Evolutionary conservation across 495 filamentous ascomycete species (phyloP).

Genomic region (Echria macrotheca): DNA sequence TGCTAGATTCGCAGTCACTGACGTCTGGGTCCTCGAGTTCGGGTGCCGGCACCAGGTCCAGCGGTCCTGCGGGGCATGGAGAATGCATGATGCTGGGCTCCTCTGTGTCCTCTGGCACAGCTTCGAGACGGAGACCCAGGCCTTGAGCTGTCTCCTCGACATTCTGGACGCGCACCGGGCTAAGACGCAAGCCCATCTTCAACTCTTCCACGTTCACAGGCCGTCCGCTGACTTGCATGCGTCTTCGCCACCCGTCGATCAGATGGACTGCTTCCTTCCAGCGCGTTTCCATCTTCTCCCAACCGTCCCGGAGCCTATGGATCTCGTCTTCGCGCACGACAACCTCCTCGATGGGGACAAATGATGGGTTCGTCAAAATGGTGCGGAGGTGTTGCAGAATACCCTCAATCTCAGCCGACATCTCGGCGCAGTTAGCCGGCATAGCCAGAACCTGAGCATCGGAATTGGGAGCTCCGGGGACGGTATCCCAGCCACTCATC

Average conservation of each 20-base stretch:
- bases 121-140: conserved; percentile 31
- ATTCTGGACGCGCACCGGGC: conserved; percentile 50
- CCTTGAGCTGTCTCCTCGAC: conserved; percentile 43
- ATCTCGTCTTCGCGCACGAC: conserved; percentile 89
- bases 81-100: conserved; percentile 14
- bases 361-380: conserved; percentile 88
- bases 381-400: conserved; percentile 74
- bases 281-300: conserved; percentile 83
- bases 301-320: conserved; percentile 67
- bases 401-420: conserved; percentile 64
- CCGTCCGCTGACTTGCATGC: conserved; percentile 72
- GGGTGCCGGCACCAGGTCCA: conserved; percentile 32
- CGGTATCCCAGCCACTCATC: conserved; percentile 63
- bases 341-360: conserved; percentile 92
- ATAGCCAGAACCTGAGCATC: conserved; percentile 41
- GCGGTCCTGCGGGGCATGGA: conserved; percentile 18
- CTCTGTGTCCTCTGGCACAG: conserved; percentile 35
- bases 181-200: conserved; percentile 66
- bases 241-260: conserved; percentile 89
- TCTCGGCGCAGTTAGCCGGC: conserved; percentile 61
- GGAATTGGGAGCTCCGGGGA: conserved; percentile 10
- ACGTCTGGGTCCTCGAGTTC: conserved; percentile 33
- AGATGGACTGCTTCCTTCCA: conserved; percentile 86
- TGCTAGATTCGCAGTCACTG: conserved; percentile 42
- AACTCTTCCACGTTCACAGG: conserved; percentile 80